These are phyloP conservation scores for Litsea cubeba DNA, from an alignment of 164 flowering plant genomes.

Conservation along the genomic window DNA sequence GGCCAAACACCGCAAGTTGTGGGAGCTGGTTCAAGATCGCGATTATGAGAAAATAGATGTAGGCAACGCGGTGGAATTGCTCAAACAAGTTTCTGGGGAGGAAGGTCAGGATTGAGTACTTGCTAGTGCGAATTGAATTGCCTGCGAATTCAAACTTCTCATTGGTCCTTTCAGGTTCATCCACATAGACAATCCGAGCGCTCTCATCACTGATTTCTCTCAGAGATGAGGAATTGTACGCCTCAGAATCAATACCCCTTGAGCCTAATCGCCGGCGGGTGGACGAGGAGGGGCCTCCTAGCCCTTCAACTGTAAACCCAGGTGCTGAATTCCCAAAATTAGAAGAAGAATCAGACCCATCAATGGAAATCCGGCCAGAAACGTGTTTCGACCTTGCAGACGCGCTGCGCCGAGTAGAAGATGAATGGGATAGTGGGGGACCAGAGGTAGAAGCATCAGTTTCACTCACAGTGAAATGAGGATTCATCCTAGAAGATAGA, in stretches of 20 bases:
- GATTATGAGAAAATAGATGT: slow-evolving; percentile 85
- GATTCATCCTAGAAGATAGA: not conserved
- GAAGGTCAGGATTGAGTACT: slow-evolving; percentile 74
- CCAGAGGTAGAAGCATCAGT: slow-evolving; percentile 5
- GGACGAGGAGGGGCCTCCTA: slow-evolving; percentile 21
- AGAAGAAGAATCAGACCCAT: slow-evolving; percentile 3
- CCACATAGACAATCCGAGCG: slow-evolving; percentile 61
- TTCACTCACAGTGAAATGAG: not conserved
- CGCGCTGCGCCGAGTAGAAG: slow-evolving; percentile 41
- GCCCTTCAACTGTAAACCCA: slow-evolving; percentile 12
- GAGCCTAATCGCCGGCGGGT: slow-evolving; percentile 55
- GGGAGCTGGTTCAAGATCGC: slow-evolving; percentile 95
- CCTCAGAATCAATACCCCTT: slow-evolving; percentile 52
- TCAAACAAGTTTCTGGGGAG: slow-evolving; percentile 86
- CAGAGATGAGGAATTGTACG: slow-evolving; percentile 57
- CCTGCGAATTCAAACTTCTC: slow-evolving; percentile 70
- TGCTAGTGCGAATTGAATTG: slow-evolving; percentile 65
- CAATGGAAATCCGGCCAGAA: slow-evolving; percentile 5
- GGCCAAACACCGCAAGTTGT: slow-evolving; percentile 89
- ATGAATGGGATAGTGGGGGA: slow-evolving; percentile 10
- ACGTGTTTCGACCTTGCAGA: slow-evolving; percentile 44
- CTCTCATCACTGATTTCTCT: slow-evolving; percentile 84
- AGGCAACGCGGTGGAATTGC: slow-evolving; percentile 92
- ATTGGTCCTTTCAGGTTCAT: slow-evolving; percentile 65
- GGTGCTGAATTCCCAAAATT: slow-evolving; percentile 14